A percentile compares a stretch with the other conserved stretches of the same genome.
These are phyloP conservation scores for Amanita pallidorosea DNA, from an alignment of 768 basidiomycete species.

Conservation along the genomic window DNA sequence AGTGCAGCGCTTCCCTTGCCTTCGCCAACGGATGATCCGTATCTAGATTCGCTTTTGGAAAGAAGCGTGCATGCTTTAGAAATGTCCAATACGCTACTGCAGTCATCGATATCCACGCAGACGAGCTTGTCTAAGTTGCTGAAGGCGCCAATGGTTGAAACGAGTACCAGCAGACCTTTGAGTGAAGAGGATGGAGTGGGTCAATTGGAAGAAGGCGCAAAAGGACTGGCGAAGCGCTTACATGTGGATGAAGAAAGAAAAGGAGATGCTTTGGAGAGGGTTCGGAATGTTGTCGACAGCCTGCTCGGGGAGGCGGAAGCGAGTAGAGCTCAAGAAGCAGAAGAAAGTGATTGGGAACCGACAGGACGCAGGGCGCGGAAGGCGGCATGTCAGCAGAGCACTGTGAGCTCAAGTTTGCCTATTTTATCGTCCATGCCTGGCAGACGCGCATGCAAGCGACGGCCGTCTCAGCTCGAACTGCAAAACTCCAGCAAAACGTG, in stretches of 20 bases:
- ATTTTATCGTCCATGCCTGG: constrained; percentile 10
- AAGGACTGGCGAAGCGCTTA: constrained; percentile 42
- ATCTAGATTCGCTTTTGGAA: constrained; percentile 68
- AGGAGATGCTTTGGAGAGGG: constrained; percentile 50
- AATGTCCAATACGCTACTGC: constrained; percentile 72
- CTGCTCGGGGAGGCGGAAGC: constrained; percentile 23
- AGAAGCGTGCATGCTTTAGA: constrained; percentile 80
- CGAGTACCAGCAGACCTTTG: background rate
- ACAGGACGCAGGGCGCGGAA: background rate
- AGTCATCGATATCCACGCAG: constrained; percentile 66
- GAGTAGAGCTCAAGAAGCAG: background rate
- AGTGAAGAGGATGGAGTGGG: background rate
- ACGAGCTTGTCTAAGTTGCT: constrained; percentile 38
- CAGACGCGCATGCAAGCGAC: constrained; percentile 9
- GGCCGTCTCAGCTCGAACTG: constrained; percentile 24
- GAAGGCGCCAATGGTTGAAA: constrained; percentile 30
- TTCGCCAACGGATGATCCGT: constrained; percentile 30
- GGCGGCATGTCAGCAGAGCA: background rate
- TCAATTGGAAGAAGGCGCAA: constrained; percentile 36
- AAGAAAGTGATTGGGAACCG: background rate
- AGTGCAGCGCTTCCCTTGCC: background rate
- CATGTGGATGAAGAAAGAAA: constrained; percentile 11
- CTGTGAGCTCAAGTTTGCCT: constrained; percentile 36
- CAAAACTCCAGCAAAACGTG: constrained; percentile 19
- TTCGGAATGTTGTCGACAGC: constrained; percentile 50